phyloP scores from a whole-genome alignment of 768 basidiomycete species.

The Termitomyces sp. region DNA sequence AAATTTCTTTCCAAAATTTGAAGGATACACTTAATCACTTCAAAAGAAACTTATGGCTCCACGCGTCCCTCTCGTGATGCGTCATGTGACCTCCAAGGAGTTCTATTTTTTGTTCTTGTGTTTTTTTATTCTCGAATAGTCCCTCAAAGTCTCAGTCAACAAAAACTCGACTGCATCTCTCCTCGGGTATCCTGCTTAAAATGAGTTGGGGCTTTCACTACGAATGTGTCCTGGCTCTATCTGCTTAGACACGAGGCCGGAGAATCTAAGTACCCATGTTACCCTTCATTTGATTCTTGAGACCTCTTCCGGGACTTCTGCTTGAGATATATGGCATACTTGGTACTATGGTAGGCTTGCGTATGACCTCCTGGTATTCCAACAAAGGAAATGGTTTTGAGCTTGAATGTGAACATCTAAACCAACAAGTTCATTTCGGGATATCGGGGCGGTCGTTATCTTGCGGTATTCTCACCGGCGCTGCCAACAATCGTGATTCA shows the following conservation, averaged over 20 bases:
- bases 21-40: background rate
- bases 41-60: background rate
- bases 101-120: background rate
- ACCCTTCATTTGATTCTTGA: background rate
- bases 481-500: background rate
- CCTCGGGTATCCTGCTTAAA: too few relatives aligned
- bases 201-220: background rate
- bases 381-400: background rate
- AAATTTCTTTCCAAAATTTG: background rate
- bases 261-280: background rate
- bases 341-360: background rate
- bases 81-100: slow-evolving; percentile 1
- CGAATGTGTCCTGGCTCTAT: background rate
- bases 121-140: background rate
- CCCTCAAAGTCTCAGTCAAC: too few relatives aligned
- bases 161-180: background rate
- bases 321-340: background rate
- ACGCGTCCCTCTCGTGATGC: slow-evolving; percentile 5
- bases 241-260: background rate
- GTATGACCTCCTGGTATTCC: background rate
- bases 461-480: background rate
- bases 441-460: background rate
- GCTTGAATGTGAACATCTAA: background rate
- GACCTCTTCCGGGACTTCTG: background rate
- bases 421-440: background rate